Base-by-base conservation (phyloP, 2,329 filamentous ascomycete genomes). In the Pyrenochaeta sp. region DNA sequence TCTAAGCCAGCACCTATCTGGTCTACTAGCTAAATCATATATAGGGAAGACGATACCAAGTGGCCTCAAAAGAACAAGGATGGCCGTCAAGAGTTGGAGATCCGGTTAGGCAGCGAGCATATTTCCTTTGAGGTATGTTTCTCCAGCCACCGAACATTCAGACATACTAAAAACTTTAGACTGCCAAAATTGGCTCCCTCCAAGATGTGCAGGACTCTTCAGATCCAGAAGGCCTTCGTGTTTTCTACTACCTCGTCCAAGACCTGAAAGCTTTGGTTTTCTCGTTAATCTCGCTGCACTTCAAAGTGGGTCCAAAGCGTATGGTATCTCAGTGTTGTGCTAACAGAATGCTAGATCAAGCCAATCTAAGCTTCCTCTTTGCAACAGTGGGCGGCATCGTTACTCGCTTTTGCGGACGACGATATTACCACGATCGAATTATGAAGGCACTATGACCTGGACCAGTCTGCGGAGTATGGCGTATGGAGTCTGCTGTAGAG, bases 41-140 rank as follows among this genome's bases (percentile, higher is more conserved):
- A 61, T 67, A 96, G 92, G 83, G 95, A 99, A 88, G 95, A 99
- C 75, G 95, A 99, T 78, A 91, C 89, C 27, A 97, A 97, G 78
- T 99, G 95, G 95, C 95, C 95, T 0, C 92, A 96, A 79, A 99
- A 98, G 86, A 99, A 99, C 82, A 98, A 98, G 81, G 95, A 99
- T 72, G 95, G 95, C 36, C 88, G 94, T 64, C 95, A 99, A 77
- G 95, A 99, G 81, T 84, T 99, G 47, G 95, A 99, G 79, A 97
- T 99, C 58, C 87, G 93, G 48, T 78, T 99, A 54, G 95, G 94
- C 42, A 95, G 91, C 72, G 95, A 99, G 64, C 94, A 98, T 78
- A 98, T 99, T 68, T 96, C 93, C 1, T 99, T 99, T 67, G 95
- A 99, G 89, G 93, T 93, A 78, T 61, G 84, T 72, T 4, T 43